Conservation (phyloP, 495 filamentous ascomycete species). For the Xeromyces bisporus region DNA sequence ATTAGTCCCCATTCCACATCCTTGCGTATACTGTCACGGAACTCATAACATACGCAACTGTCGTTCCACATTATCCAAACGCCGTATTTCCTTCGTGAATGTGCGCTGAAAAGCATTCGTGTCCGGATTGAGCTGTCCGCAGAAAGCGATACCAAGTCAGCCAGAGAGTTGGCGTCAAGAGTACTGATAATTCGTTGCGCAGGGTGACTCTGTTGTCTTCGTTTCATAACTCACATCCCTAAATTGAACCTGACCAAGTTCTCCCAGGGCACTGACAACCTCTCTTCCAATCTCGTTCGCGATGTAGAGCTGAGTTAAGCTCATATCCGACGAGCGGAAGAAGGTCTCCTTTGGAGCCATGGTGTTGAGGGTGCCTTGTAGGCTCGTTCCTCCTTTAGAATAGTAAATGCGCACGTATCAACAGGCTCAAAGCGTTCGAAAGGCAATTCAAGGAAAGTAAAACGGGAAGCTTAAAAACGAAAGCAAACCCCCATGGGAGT, state of each 20-base stretch:
- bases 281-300: constrained; percentile 96
- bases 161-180: no score
- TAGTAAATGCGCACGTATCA: neutral
- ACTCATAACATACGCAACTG: constrained; percentile 88
- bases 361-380: constrained; percentile 8
- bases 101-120: constrained; percentile 89
- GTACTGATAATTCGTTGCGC: no score
- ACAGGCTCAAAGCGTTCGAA: no score
- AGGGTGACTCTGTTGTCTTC: no score
- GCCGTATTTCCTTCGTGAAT: constrained; percentile 92
- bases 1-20: neutral
- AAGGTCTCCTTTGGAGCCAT: constrained; percentile 64
- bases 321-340: constrained; percentile 99
- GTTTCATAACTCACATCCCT: constrained; percentile 85
- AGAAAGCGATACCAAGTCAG: no score
- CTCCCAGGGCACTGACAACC: constrained; percentile 89
- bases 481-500: no score
- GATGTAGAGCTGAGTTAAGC: constrained; percentile 97
- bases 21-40: no score
- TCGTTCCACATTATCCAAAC: constrained; percentile 93
- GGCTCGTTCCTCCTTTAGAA: no score
- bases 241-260: constrained; percentile 90
- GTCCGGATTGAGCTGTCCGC: constrained; percentile 77
- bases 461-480: no score
- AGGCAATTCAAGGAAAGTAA: no score